Base-by-base conservation (phyloP, 768 basidiomycete species). In the Mycena chlorophos region DNA sequence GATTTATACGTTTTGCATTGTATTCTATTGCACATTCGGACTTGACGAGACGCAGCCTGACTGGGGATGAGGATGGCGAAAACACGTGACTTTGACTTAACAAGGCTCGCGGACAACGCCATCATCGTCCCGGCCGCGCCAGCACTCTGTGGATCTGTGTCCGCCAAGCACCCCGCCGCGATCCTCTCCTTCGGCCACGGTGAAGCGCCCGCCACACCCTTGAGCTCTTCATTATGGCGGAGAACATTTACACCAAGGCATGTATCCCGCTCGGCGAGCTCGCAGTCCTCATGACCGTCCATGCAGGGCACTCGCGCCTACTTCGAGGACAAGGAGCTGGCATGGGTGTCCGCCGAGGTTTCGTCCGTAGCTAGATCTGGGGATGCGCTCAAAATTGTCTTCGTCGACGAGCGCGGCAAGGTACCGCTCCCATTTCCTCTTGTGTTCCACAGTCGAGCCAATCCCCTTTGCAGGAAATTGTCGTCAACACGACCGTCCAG, bases 271-370 rank as follows among this genome's bases (percentile, higher is more conserved):
- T 37, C 34, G 34, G 34, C 34, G 10, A 10, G 34, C n/a, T 37
- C n/a, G 10, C 34, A 10, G 12, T n/a, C 12, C 12, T 37, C n/a
- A 37, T 10, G 10, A 10, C 34, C n/a, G 12, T 37, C 34, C n/a
- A 10, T n/a, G 10, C 10, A 37, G 73, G 90, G 90, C 58, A 91
- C 89, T 60, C 81, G 89, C 64, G 90, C 91, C 68, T 92, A 90
- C 94, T 94, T 95, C 66, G 84, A 92, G 61, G 93, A 96, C 78
- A 94, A 91, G 73, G 94, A 96, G 59, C 85, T 88, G 62, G 93
- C 92, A 58, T 97, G 94, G 94, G 81, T 96, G 64, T 91, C 91
- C 39, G 94, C 88, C 55, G 89, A 93, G 71, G 91, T 95, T 59
- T 77, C 78, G 50, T 76, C 78, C 34, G 84, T 84, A 57, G 76